phyloP scores from a whole-genome alignment of 2,329 filamentous ascomycete species.

The Alternaria solani region DNA sequence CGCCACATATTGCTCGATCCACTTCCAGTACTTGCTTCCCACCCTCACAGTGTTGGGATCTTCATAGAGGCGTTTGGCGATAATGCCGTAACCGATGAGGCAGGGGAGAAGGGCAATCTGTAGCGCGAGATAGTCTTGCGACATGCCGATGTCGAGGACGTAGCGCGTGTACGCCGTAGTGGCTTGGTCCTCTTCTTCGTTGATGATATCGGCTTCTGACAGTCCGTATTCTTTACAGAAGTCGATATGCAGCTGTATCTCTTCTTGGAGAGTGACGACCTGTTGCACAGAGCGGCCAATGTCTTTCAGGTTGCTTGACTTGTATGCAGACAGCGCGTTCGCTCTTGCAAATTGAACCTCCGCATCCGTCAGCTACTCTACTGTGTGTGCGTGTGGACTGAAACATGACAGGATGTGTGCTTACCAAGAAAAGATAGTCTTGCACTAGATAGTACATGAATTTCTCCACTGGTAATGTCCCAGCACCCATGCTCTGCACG shows the following conservation, averaged over 20 bases:
- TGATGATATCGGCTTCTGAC: slow-evolving; percentile 74
- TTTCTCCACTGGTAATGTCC: slow-evolving; percentile 74
- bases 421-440: slow-evolving; percentile 87
- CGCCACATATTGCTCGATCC: slow-evolving; percentile 88
- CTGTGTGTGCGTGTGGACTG: too few species aligned
- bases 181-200: slow-evolving; percentile 77
- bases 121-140: slow-evolving; percentile 85
- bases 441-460: slow-evolving; percentile 93
- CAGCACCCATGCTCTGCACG: slow-evolving; percentile 77
- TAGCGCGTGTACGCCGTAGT: slow-evolving; percentile 84
- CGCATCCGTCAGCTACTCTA: slow-evolving; percentile 14
- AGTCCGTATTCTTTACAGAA: slow-evolving; percentile 87
- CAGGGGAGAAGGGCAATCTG: slow-evolving; percentile 87
- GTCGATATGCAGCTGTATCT: slow-evolving; percentile 80
- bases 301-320: slow-evolving; percentile 75
- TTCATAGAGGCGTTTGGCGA: slow-evolving; percentile 74
- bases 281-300: slow-evolving; percentile 75
- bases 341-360: slow-evolving; percentile 87
- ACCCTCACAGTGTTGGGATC: slow-evolving; percentile 68
- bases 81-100: slow-evolving; percentile 84
- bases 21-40: slow-evolving; percentile 82
- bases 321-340: slow-evolving; percentile 85
- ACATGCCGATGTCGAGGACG: slow-evolving; percentile 86
- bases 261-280: slow-evolving; percentile 77
- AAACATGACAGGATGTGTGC: slow-evolving; percentile 25